Base-by-base conservation (phyloP, 768 basidiomycete species). In the Cystobasidiopsis lactophilus region DNA sequence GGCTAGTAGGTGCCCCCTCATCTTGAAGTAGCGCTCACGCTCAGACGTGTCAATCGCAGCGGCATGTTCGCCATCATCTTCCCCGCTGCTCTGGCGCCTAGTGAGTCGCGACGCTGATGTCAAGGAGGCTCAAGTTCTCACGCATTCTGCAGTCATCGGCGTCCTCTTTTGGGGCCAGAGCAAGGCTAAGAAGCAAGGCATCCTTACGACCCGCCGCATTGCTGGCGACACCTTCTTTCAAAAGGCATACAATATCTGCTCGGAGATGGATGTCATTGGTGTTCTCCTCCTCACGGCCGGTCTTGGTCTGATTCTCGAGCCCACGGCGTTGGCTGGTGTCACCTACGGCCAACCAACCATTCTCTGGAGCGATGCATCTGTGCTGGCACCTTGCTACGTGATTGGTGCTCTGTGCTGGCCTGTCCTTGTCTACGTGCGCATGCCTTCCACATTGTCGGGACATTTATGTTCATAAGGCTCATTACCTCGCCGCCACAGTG, bases 231-330 rank as follows among this genome's bases (percentile, higher is more conserved):
- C 16, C 10, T 24, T 9, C 9, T 11, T 11, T 41, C 40, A 41
- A 19, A 19, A 11, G 19, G 40, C 2, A 11, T 18, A n/a, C 1
- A 9, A 11, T 19, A 18, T 41, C n/a, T 10, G n/a, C n/a, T n/a
- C n/a, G 13, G 40, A 41, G 40, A 65, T 75, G 45, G 74, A 75
- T 59, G 72, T 74, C 70, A 46, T 74, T 21, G 74, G 74, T 27
- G 68, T 69, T 1, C 49, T 65, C 35, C 56, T 74, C 39, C 74
- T 74, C 57, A 64, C 72, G 58, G 55, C 52, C 9, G 71, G 68
- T 24, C 70, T 73, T 16, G 67, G 74, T 40, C 67, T 73, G 24
- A 52, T 75, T 50, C 63, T 75, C 27, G 69, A 75, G 3, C 74
- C 70, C 14, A 66, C 75, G 48, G 73, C 71, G 58, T 73, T 72